Percentiles rank a stretch among this genome's conserved stretches.
Conservation (phyloP, 75 land plant species). For the Ceratopteris richardii region DNA sequence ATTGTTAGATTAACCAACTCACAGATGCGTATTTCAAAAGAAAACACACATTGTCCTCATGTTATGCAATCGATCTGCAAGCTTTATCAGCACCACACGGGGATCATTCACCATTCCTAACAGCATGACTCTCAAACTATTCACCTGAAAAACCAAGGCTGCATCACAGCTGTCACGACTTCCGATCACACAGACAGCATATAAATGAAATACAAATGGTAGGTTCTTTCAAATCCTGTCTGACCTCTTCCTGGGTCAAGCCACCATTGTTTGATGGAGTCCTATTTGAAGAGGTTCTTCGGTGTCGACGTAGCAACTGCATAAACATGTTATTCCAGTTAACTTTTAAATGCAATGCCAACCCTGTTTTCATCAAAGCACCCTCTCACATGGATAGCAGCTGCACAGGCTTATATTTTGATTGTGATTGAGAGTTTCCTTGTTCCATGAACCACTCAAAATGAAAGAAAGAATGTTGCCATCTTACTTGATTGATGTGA, state of each 20-base stretch:
- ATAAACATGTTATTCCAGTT: slow-evolving; percentile 5
- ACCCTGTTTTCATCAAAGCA: no score
- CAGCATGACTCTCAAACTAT: slow-evolving; percentile 80
- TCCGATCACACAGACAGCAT: no score
- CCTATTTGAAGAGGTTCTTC: slow-evolving; percentile 48
- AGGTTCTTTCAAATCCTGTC: neutral
- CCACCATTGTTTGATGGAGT: slow-evolving; percentile 22
- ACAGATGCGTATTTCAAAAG: no score
- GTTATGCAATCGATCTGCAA: slow-evolving; percentile 94
- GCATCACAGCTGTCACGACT: no score
- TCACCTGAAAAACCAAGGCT: slow-evolving; percentile 47
- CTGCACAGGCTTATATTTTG: neutral
- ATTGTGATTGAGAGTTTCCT: neutral
- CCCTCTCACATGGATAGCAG: neutral
- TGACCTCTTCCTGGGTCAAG: slow-evolving; percentile 76
- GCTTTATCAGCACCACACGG: slow-evolving; percentile 91
- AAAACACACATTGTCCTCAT: slow-evolving; percentile 88
- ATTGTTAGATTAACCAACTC: no score
- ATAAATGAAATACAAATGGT: neutral
- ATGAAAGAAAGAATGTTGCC: neutral
- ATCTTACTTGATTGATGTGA: slow-evolving; percentile 79
- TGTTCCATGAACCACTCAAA: no score
- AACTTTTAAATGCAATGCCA: no score
- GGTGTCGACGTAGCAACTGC: slow-evolving; percentile 82
- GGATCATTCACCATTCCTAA: slow-evolving; percentile 99